These are phyloP conservation scores for Nemophila menziesii DNA, from an alignment of 257 asterid genomes.

Conservation along the genomic window DNA sequence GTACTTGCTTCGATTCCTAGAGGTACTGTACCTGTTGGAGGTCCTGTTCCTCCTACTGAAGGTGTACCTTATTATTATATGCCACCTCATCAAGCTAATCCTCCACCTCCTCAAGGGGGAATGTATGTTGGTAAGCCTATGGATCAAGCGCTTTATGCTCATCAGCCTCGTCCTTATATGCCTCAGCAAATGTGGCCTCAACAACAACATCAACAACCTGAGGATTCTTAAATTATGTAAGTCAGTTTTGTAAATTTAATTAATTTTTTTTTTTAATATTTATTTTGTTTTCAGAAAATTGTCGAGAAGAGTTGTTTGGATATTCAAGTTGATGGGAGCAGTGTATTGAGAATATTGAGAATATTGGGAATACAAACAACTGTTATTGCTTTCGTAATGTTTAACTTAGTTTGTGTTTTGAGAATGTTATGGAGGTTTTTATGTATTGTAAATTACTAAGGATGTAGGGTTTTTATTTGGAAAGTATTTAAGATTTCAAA, in stretches of 20 bases:
- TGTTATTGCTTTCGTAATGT: not conserved
- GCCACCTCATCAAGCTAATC: slow-evolving; percentile 56
- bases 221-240: slow-evolving; percentile 36
- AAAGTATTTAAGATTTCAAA: not conserved
- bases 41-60: slow-evolving; percentile 62
- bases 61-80: slow-evolving; percentile 86
- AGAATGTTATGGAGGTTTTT: not conserved
- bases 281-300: not conserved
- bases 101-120: slow-evolving; percentile 55
- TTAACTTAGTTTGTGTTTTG: too few relatives aligned
- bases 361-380: not conserved
- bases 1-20: slow-evolving; percentile 86
- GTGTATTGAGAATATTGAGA: not conserved
- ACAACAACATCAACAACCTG: slow-evolving; percentile 63
- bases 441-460: not conserved
- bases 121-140: slow-evolving; percentile 81
- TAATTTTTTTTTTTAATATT: too few relatives aligned
- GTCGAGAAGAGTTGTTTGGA: not conserved
- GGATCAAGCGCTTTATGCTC: slow-evolving; percentile 68
- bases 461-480: not conserved
- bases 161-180: slow-evolving; percentile 80
- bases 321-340: not conserved
- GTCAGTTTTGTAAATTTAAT: not conserved
- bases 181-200: slow-evolving; percentile 86
- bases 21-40: slow-evolving; percentile 73